These are phyloP conservation scores for Pseudonectria buxi DNA, from an alignment of 2,329 filamentous ascomycete species.

Conservation along the genomic window DNA sequence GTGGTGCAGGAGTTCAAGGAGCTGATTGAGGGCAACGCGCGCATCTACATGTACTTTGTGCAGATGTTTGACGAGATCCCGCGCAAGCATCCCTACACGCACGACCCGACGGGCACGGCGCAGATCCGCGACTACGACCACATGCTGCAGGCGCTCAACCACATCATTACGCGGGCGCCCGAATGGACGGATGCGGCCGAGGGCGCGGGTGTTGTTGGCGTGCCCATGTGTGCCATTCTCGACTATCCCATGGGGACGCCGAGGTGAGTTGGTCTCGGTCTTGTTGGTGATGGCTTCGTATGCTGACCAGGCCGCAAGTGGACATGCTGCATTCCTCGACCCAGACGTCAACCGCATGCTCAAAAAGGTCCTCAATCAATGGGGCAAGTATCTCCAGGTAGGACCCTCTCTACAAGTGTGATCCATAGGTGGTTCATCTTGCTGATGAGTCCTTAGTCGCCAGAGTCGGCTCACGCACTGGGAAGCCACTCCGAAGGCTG, in stretches of 20 bases:
- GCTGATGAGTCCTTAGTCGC: constrained; percentile 28
- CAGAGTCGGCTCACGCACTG: constrained; percentile 47
- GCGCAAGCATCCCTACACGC: constrained; percentile 49
- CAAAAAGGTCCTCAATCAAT: constrained; percentile 50
- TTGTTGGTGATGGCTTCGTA: background rate
- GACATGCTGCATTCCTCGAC: constrained; percentile 48
- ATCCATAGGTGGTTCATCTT: no score
- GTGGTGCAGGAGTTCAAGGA: constrained; percentile 58
- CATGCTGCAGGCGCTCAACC: constrained; percentile 60
- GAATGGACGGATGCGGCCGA: constrained; percentile 47
- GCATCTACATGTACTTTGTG: constrained; percentile 59
- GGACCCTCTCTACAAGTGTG: constrained; percentile 6
- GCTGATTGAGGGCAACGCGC: constrained; percentile 57
- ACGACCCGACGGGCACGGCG: constrained; percentile 53
- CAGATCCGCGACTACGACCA: constrained; percentile 61
- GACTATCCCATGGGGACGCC: constrained; percentile 52
- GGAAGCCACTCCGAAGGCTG: constrained; percentile 40
- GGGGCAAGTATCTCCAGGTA: constrained; percentile 48
- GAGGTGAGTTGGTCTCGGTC: constrained; percentile 25
- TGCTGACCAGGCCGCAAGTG: constrained; percentile 22
- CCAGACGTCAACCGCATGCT: constrained; percentile 47
- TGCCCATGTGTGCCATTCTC: constrained; percentile 48
- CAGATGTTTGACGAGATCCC: constrained; percentile 66
- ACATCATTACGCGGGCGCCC: constrained; percentile 45
- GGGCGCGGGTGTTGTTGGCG: constrained; percentile 45